A percentile compares a stretch with the other conserved stretches of the same genome.
Evolutionary conservation across 345 rosid genomes (phyloP).

Genomic region (Boechera stricta): DNA sequence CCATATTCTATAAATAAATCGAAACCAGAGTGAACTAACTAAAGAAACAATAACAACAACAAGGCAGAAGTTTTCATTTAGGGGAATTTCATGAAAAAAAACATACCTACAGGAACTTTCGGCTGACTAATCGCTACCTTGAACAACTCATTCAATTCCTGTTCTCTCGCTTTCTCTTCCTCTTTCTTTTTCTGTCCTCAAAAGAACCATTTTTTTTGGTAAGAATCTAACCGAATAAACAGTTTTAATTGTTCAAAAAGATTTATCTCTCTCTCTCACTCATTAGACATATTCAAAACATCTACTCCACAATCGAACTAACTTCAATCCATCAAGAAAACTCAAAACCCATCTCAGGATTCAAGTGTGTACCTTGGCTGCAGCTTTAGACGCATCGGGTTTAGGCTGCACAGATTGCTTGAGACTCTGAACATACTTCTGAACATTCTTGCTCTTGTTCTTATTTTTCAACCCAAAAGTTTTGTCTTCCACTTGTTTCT

Average conservation of each 20-base stretch:
- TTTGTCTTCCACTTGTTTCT: constrained; percentile 91
- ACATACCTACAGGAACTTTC: constrained; percentile 80
- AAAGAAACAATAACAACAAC: constrained; percentile 2
- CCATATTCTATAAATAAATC: not conserved
- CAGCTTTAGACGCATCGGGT: constrained; percentile 64
- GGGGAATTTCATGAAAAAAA: not conserved
- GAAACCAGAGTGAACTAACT: not conserved
- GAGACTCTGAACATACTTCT: constrained; percentile 87
- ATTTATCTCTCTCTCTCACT: not conserved
- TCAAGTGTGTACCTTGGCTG: constrained; percentile 63
- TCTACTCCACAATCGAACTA: constrained; percentile 16
- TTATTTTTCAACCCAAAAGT: constrained; percentile 94
- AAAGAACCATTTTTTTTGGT: not conserved
- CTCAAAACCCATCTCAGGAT: constrained; percentile 1
- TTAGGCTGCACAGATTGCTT: constrained; percentile 84
- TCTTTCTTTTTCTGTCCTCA: constrained; percentile 91
- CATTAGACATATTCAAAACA: not conserved
- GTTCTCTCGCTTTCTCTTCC: constrained; percentile 94
- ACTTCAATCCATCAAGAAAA: constrained; percentile 22
- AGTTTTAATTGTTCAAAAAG: not conserved
- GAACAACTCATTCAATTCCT: constrained; percentile 89
- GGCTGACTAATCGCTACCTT: constrained; percentile 96
- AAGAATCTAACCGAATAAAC: not conserved
- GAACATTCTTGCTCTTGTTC: constrained; percentile 95
- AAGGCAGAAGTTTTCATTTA: not conserved